phyloP scores from a whole-genome alignment of 768 basidiomycete species.

The Collybia nuda region DNA sequence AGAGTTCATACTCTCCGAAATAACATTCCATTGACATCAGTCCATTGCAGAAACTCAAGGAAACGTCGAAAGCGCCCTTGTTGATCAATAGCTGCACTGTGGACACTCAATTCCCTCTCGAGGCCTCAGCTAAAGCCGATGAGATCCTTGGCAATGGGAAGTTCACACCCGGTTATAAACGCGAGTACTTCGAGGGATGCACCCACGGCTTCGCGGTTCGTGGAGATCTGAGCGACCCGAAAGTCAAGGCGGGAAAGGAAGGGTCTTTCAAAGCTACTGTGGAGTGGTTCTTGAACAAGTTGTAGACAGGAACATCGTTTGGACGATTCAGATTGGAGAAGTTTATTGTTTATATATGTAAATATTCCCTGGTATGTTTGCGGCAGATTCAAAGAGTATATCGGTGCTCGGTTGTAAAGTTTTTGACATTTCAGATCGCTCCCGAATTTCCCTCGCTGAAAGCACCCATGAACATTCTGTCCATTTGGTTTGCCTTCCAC shows the following conservation, averaged over 20 bases:
- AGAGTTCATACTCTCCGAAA: not conserved
- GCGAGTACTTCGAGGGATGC: slow-evolving; percentile 31
- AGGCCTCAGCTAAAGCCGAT: slow-evolving; percentile 45
- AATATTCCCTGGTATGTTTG: no score
- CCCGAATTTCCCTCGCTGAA: no score
- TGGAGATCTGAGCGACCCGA: slow-evolving; percentile 37
- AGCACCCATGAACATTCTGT: no score
- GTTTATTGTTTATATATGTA: no score
- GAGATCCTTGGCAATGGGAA: slow-evolving; percentile 45
- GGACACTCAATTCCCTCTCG: slow-evolving; percentile 51
- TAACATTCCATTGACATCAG: not conserved
- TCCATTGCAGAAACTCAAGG: slow-evolving; percentile 44
- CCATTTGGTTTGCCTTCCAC: no score
- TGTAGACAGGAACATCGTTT: slow-evolving; percentile 1
- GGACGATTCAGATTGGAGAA: not conserved
- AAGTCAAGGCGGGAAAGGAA: slow-evolving; percentile 55
- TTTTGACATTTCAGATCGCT: no score
- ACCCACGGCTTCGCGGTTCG: slow-evolving; percentile 43
- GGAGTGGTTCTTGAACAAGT: slow-evolving; percentile 33
- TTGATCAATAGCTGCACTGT: slow-evolving; percentile 66
- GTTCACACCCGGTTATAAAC: slow-evolving; percentile 49
- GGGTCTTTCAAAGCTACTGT: slow-evolving; percentile 52
- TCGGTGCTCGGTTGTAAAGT: no score
- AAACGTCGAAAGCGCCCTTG: slow-evolving; percentile 49
- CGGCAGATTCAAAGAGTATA: no score